Evolutionary conservation across 495 filamentous ascomycete genomes (phyloP), one percentile per base, ranked within the genome.

Genomic region (Entonaema liquescens): DNA sequence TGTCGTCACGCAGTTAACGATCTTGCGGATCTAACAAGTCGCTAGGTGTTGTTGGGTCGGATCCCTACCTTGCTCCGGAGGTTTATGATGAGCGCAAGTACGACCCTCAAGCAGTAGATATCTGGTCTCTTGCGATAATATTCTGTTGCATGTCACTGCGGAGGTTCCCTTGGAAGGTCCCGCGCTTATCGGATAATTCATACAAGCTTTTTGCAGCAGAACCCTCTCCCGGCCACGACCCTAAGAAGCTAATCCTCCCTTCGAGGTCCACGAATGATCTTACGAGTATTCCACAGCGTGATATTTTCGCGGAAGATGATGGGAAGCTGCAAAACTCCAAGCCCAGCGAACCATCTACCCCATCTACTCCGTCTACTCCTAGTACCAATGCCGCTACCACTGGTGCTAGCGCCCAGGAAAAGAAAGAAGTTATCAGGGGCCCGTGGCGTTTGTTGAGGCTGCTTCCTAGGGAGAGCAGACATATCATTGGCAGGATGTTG

Each of bases 101-200:
- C 79, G 94, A 99, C 73, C 95, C 95, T 3, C 92, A 93, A 70
- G 93, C 93, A 15, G 91, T 93, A 11, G 95, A 99, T 84, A 91
- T 99, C 68, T 99, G 95, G 95, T 99, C 95, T 21, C 84, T 99
- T 42, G 95, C 95, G 25, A 98, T 99, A 76, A 98, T 99, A 62
- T 98, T 95, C 81, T 98, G 95, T 78, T 99, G 95, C 83, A 99
- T 99, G 95, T 94, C 93, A 23, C 86, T 99, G 33, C 86, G 95
- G 36, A 86, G 96, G 15, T 99, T 98, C 77, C 95, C 96, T 0
- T 99, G 95, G 95, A 99, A 99, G 82, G 89, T 93, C 35, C 95
- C 95, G 19, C 89, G 95, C 33, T 82, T 94, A 73, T 92, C 90
- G 11, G 95, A 99, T 80, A 97, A 94, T 77, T 97, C 95, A 0